Percentiles rank a stretch among this genome's conserved stretches.
These are phyloP conservation scores for Tricholoma flavovirens DNA, from an alignment of 768 basidiomycete genomes.

Conservation along the genomic window DNA sequence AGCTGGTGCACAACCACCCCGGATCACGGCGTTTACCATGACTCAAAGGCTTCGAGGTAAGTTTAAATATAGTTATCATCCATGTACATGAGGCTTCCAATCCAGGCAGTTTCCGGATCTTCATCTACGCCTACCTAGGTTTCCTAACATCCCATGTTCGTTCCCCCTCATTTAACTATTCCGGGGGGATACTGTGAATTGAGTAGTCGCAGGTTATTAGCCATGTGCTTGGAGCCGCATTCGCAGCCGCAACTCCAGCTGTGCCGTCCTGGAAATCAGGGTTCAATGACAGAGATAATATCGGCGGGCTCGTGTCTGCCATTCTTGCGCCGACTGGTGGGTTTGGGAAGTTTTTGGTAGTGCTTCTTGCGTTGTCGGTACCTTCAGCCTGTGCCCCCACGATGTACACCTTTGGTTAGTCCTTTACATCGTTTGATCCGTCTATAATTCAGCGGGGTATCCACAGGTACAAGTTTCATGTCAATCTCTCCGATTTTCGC, in stretches of 20 bases:
- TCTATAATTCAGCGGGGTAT: not conserved
- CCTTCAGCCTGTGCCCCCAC: slow-evolving; percentile 71
- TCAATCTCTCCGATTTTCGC: slow-evolving; percentile 50
- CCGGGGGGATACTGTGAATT: not conserved
- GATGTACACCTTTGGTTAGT: slow-evolving; percentile 63
- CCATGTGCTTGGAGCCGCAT: slow-evolving; percentile 62
- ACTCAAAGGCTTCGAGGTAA: slow-evolving; percentile 26
- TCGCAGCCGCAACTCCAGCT: slow-evolving; percentile 48
- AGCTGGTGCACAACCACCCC: slow-evolving; percentile 40
- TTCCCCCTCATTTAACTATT: not conserved
- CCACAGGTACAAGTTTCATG: slow-evolving; percentile 54
- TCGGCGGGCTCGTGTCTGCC: slow-evolving; percentile 60
- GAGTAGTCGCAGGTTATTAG: slow-evolving; percentile 28
- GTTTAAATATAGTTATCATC: not conserved
- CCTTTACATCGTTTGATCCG: not conserved
- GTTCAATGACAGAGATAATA: slow-evolving; percentile 45
- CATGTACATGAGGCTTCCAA: not conserved
- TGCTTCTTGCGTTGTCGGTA: slow-evolving; percentile 69
- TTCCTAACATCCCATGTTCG: slow-evolving; percentile 59
- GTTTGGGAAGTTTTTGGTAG: slow-evolving; percentile 68
- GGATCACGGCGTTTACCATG: slow-evolving; percentile 42
- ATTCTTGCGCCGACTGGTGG: slow-evolving; percentile 54
- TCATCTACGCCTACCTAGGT: slow-evolving; percentile 59
- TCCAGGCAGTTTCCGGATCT: slow-evolving; percentile 44
- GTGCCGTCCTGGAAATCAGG: slow-evolving; percentile 53